Conservation (phyloP, 83 land plant genomes). For the Picea mariana region DNA sequence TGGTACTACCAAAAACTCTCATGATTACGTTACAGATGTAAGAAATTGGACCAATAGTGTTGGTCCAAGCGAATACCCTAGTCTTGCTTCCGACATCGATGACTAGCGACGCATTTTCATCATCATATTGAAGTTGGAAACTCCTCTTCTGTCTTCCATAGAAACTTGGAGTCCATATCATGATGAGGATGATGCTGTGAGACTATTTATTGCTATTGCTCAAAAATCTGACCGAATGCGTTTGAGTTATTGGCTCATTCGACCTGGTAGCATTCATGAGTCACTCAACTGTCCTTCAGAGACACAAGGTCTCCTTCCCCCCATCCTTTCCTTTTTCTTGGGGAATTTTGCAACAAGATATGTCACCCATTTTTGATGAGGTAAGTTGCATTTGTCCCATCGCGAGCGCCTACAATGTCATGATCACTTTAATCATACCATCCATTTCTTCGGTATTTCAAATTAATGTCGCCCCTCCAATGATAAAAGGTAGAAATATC, state of each 20-base stretch:
- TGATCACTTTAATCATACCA: not conserved
- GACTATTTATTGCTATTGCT: not conserved
- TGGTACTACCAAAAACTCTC: too few relatives aligned
- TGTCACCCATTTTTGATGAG: slow-evolving; percentile 5
- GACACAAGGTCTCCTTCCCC: not conserved
- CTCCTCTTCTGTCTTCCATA: not conserved
- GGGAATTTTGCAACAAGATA: too few relatives aligned
- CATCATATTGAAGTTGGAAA: too few relatives aligned
- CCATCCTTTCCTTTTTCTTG: not conserved
- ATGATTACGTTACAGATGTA: too few relatives aligned
- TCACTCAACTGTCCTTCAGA: not conserved
- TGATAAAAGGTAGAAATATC: too few relatives aligned
- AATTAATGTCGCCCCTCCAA: too few relatives aligned
- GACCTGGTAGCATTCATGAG: not conserved
- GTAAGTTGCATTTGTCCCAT: not conserved
- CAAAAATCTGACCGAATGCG: not conserved
- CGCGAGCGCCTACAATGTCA: not conserved
- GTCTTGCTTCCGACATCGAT: too few relatives aligned
- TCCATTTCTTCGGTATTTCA: not conserved
- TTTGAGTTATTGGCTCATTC: not conserved
- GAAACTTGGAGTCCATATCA: slow-evolving; percentile 6
- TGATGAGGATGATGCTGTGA: not conserved
- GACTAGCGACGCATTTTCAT: too few relatives aligned
- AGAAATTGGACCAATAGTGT: too few relatives aligned
- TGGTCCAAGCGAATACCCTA: too few relatives aligned